Evolutionary conservation across 345 rosid species (phyloP), one percentile per base, ranked within the genome.

Genomic region (Brassica cretica): DNA sequence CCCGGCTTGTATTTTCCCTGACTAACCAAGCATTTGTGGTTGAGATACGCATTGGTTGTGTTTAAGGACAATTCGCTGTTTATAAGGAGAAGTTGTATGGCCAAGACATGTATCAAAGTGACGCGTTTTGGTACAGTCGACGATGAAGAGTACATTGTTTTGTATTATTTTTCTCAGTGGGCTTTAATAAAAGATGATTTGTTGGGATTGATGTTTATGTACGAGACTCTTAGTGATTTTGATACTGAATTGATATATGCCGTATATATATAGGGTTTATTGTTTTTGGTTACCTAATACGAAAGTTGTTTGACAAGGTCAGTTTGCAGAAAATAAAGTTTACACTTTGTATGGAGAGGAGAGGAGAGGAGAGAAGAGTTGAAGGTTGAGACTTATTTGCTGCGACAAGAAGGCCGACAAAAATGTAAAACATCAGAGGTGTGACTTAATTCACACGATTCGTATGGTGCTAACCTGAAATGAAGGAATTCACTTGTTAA

Each of bases 11-110:
- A 53, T 53, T 53, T 53, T 6, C 60, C 60, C 16, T 53, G 24
- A 15, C 60, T 53, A 53, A 53, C 60, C 21, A 53, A 53, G 24
- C 60, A 53, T 53, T 53, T 53, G 24, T 53, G 60, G 60, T 55
- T 55, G 60, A 55, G 60, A 55, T 55, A 55, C 10, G 24, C 25
- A 55, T 16, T 55, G 60, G 60, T 55, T 24, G 24, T 55, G 60
- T 55, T 55, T 18, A 74, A 74, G 6, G 64, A 53, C 37, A 51
- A 51, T 8, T 64, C 71, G 6, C 15, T 49, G 9, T n/a, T n/a
- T 56, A 53, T 12, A 64, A 74, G 30, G 46, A 73, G 4, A 0
- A 73, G n/a, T 73, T 74, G 77, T 51, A 39, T 74, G 39, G 37
- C 67, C 7, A 74, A 27, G 16, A 51, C 33, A 19, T 12, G 35